These are phyloP conservation scores for Capsella rubella DNA, from an alignment of 441 rosid species.

Conservation along the genomic window DNA sequence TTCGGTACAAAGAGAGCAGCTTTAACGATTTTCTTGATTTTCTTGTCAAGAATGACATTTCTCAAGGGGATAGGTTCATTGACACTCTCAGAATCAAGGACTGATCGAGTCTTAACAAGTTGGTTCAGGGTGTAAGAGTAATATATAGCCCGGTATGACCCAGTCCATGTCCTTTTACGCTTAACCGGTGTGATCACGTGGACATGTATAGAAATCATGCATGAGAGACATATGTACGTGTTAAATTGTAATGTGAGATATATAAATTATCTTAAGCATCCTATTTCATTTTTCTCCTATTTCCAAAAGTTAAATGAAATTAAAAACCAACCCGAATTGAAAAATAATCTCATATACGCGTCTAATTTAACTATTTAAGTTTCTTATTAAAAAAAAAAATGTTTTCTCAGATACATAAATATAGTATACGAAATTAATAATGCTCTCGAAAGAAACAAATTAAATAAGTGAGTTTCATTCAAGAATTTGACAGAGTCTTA, in stretches of 20 bases:
- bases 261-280: not conserved
- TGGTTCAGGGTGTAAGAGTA: conserved; percentile 15
- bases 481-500: conserved; percentile 39
- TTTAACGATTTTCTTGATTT: conserved; percentile 67
- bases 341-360: too few relatives aligned
- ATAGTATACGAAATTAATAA: not conserved
- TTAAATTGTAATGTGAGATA: conserved; percentile 14
- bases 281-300: too few relatives aligned
- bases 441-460: not conserved
- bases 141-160: conserved; percentile 18
- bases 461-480: conserved; percentile 4
- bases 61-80: conserved; percentile 56
- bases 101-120: conserved; percentile 22
- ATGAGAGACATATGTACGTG: conserved; percentile 9
- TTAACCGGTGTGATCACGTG: conserved; percentile 29
- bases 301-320: too few relatives aligned
- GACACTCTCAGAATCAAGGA: conserved; percentile 49
- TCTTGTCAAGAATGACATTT: conserved; percentile 54
- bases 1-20: conserved; percentile 61
- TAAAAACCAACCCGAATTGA: too few relatives aligned
- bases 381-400: too few relatives aligned
- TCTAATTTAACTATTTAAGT: too few relatives aligned
- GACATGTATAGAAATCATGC: conserved; percentile 19
- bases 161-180: conserved; percentile 27
- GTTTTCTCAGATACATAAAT: too few relatives aligned